A percentile compares a stretch with the other conserved stretches of the same genome.
Evolutionary conservation across 768 basidiomycete genomes (phyloP).

Genomic region (Mycena epipterygia): DNA sequence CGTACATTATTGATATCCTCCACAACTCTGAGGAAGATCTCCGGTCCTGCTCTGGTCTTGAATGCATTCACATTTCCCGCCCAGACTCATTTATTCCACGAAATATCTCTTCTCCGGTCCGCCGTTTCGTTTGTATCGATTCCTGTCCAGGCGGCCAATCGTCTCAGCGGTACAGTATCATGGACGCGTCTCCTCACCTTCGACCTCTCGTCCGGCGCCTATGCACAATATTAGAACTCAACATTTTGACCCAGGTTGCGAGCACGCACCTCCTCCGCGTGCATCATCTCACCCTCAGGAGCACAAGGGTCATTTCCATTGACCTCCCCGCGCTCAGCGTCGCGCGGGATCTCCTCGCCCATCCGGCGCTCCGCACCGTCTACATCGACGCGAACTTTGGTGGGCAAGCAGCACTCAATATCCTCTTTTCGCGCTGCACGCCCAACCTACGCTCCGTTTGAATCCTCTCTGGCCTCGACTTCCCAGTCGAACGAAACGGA

Average conservation of each 20-base stretch:
- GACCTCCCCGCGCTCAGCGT: not conserved
- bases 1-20: conserved; percentile 45
- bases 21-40: conserved; percentile 42
- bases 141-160: not conserved
- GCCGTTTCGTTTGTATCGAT: too few species aligned
- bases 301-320: not conserved
- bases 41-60: conserved; percentile 42
- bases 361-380: not conserved
- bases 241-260: not conserved
- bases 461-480: too few species aligned
- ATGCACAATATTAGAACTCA: not conserved
- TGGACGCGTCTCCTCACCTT: not conserved
- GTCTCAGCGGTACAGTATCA: not conserved
- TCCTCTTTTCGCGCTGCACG: conserved; percentile 1
- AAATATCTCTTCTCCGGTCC: not conserved
- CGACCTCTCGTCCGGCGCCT: not conserved
- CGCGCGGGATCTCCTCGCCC: not conserved
- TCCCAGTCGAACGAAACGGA: too few species aligned
- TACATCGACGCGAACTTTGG: not conserved
- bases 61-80: conserved; percentile 30
- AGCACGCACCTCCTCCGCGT: not conserved
- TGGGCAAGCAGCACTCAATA: not conserved
- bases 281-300: not conserved
- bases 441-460: not conserved
- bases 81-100: not conserved